phyloP scores from a whole-genome alignment of 352 stramenopile genomes.

The Globisporangium nodosum region DNA sequence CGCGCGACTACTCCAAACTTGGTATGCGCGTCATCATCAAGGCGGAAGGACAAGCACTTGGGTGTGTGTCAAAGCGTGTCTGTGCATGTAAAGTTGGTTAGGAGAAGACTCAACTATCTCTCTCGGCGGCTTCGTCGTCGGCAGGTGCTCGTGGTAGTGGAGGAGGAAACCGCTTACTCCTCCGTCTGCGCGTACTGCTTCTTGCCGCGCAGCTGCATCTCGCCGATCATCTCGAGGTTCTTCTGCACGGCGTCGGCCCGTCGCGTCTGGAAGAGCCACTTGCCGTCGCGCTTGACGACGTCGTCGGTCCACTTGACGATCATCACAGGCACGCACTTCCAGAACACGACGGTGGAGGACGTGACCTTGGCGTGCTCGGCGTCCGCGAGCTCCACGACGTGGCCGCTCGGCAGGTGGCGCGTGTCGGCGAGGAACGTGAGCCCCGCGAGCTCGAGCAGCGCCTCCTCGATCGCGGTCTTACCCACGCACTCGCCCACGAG shows the following conservation, averaged over 20 bases:
- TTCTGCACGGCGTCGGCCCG: slow-evolving; percentile 78
- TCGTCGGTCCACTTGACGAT: slow-evolving; percentile 76
- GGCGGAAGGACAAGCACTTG: no score
- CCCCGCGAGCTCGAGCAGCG: slow-evolving; percentile 56
- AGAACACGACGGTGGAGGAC: slow-evolving; percentile 73
- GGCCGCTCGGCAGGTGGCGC: slow-evolving; percentile 72
- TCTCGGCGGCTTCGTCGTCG: neutral
- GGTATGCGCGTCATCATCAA: no score
- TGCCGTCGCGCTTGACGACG: slow-evolving; percentile 66
- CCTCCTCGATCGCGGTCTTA: slow-evolving; percentile 65
- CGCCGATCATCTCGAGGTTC: slow-evolving; percentile 85
- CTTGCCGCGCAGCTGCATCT: slow-evolving; percentile 86
- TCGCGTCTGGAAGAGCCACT: slow-evolving; percentile 73
- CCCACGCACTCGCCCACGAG: slow-evolving; percentile 62
- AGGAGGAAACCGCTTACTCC: slow-evolving; percentile 13
- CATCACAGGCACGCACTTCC: slow-evolving; percentile 84
- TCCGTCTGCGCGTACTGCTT: slow-evolving; percentile 77
- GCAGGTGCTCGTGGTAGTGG: neutral
- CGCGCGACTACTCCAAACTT: neutral
- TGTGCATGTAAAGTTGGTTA: no score
- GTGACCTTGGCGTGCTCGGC: slow-evolving; percentile 44
- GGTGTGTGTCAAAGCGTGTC: no score
- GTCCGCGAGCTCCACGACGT: slow-evolving; percentile 66
- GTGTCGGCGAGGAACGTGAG: slow-evolving; percentile 82
- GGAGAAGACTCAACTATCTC: no score